A percentile compares a stretch with the other conserved stretches of the same genome.
Evolutionary conservation across 176 grass and related monocot genomes (phyloP).

Genomic region (Rhynchospora tenuis): DNA sequence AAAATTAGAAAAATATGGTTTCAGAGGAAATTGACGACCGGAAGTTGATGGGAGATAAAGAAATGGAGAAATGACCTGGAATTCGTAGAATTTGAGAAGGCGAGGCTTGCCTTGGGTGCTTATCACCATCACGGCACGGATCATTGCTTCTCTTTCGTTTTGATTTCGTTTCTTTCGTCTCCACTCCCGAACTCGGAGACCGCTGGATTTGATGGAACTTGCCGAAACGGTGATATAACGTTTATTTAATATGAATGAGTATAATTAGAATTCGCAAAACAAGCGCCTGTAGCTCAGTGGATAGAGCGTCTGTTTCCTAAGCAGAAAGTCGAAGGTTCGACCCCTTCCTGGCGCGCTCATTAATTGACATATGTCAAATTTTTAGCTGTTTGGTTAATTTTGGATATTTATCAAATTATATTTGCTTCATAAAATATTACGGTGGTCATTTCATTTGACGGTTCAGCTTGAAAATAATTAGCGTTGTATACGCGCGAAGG

Average conservation of each 20-base stretch:
- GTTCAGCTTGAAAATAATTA: no score
- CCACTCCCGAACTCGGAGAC: not conserved
- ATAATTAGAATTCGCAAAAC: not conserved
- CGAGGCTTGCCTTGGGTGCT: conserved; percentile 83
- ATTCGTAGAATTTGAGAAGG: conserved; percentile 88
- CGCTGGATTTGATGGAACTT: no score
- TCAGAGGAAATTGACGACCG: not conserved
- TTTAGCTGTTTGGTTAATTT: no score
- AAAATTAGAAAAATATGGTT: not conserved
- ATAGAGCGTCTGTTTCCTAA: conserved; percentile 99
- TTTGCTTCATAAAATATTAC: no score
- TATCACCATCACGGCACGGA: conserved; percentile 87
- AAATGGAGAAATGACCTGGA: conserved; percentile 41
- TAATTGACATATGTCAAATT: not conserved
- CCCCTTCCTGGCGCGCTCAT: conserved; percentile 66
- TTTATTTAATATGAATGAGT: no score
- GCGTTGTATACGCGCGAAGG: no score
- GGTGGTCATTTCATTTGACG: no score
- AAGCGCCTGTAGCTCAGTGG: conserved; percentile 96
- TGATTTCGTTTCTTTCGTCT: no score
- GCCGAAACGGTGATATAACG: no score
- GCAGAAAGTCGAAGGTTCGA: conserved; percentile 99
- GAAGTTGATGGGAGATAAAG: not conserved
- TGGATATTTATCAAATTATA: no score
- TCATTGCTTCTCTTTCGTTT: conserved; percentile 37